phyloP scores from a whole-genome alignment of 2,329 filamentous ascomycete species.

The Exophiala mesophila region DNA sequence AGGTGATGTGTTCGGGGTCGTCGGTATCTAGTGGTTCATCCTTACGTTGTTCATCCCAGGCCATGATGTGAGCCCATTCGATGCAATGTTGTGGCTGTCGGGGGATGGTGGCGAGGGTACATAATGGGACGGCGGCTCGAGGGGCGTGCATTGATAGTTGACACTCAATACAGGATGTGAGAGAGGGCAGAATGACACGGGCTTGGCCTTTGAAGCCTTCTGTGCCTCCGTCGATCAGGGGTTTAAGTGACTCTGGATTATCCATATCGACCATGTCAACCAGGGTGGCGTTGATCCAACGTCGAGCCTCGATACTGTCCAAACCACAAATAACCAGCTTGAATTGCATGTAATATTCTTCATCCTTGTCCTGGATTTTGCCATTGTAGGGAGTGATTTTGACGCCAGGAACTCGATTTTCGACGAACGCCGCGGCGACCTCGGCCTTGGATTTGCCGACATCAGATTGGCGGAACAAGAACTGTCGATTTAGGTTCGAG shows the following conservation, averaged over 20 bases:
- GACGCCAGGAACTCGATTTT: slow-evolving; percentile 82
- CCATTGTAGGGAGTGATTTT: slow-evolving; percentile 91
- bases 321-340: slow-evolving; percentile 88
- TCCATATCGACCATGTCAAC: slow-evolving; percentile 84
- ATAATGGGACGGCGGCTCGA: slow-evolving; percentile 92
- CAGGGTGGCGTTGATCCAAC: slow-evolving; percentile 96
- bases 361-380: slow-evolving; percentile 94
- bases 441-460: slow-evolving; percentile 93
- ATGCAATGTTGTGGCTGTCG: slow-evolving; percentile 97
- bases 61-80: slow-evolving; percentile 98
- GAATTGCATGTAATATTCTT: slow-evolving; percentile 96
- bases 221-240: slow-evolving; percentile 91
- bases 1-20: slow-evolving; percentile 94
- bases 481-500: slow-evolving; percentile 95
- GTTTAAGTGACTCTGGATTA: slow-evolving; percentile 80
- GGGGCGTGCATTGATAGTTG: slow-evolving; percentile 98
- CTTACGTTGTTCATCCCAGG: slow-evolving; percentile 83
- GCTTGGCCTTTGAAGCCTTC: slow-evolving; percentile 98
- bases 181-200: slow-evolving; percentile 81
- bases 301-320: slow-evolving; percentile 93
- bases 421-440: slow-evolving; percentile 85
- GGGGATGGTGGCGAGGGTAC: slow-evolving; percentile 92
- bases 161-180: slow-evolving; percentile 96
- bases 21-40: slow-evolving; percentile 89
- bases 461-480: slow-evolving; percentile 86